phyloP scores from a whole-genome alignment of 2,329 filamentous ascomycete genomes.

The Penicillium vulpinum region DNA sequence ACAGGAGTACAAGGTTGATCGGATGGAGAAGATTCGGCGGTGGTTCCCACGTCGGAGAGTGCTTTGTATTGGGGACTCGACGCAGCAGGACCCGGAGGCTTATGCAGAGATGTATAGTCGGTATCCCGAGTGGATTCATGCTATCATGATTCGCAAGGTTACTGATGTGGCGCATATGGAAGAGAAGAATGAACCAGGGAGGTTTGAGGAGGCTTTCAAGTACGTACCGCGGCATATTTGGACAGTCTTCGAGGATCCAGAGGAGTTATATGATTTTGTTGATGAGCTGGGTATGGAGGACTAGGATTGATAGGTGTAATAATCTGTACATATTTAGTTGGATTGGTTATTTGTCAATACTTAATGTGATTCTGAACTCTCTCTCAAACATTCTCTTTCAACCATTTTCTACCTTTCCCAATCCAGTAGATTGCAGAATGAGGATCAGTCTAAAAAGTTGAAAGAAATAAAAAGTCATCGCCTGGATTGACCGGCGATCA shows the following conservation, averaged over 20 bases:
- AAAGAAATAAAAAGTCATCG: neutral
- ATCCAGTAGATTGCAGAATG: too few relatives aligned
- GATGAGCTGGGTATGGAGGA: constrained; percentile 30
- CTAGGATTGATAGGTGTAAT: constrained; percentile 12
- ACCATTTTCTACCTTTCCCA: too few relatives aligned
- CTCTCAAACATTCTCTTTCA: neutral
- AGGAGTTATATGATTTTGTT: constrained; percentile 55
- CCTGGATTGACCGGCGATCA: neutral
- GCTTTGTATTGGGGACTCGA: constrained; percentile 85
- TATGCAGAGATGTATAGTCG: constrained; percentile 75
- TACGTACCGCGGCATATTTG: constrained; percentile 69
- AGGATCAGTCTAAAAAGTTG: too few relatives aligned
- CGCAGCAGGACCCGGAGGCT: constrained; percentile 85
- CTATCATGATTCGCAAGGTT: constrained; percentile 84
- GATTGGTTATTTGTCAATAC: neutral
- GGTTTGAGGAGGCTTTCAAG: constrained; percentile 83
- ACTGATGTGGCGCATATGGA: constrained; percentile 72
- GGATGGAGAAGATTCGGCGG: constrained; percentile 72
- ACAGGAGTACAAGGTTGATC: constrained; percentile 79
- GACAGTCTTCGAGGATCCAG: constrained; percentile 78
- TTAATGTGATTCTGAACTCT: neutral
- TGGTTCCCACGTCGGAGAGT: constrained; percentile 80
- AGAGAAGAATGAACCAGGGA: constrained; percentile 68
- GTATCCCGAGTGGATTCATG: constrained; percentile 73
- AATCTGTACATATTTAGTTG: constrained; percentile 4